Evolutionary conservation across 768 basidiomycete genomes (phyloP), one percentile per base, ranked within the genome.

Genomic region (Boletus subcaerulescens): DNA sequence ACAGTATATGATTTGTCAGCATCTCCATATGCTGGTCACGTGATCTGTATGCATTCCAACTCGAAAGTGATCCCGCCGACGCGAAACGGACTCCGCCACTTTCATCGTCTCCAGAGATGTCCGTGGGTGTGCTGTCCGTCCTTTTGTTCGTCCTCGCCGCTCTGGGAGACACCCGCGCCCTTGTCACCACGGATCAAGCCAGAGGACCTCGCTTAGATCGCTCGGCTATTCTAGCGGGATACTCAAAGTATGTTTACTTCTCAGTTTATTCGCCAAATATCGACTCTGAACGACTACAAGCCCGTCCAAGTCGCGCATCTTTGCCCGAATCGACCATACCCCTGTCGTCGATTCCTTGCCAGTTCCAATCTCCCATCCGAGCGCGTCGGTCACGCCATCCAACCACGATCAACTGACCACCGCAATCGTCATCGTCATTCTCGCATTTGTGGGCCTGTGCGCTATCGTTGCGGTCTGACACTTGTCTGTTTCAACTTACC

Each of bases 341-440:
- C 46, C 62, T 10, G 39, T 56, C 52, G 20, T 61, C 46, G 54
- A 64, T 22, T 64, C 63, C 7, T 22, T 64, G 49, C 26, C 26
- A 26, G 10, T 47, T 22, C 62, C 56, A 33, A 9, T 10, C 24
- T 22, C 26, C 42, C 33, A 20, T 12, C 38, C 44, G 17, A 43
- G 15, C 50, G 31, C 11, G 18, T 29, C 50, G 8, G 41, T 33
- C 33, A 29, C 38, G 12, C 33, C 57, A 18, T 43, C 52, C 45
- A 18, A 52, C 14, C 47, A 41, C 10, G 40, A 52, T 15, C 55
- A 49, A n/a, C 14, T 44, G 32, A 43, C 38, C 18, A 47, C 59
- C 36, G 12, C 20, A n/a, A 24, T 18, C 43, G 15, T 49, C 32
- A 20, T 32, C 41, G 11, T 46, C 33, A 39, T 50, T 20, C 18